A percentile compares a stretch with the other conserved stretches of the same genome.
These are phyloP conservation scores for Fonsecaea erecta DNA, from an alignment of 2,329 filamentous ascomycete genomes.

Conservation along the genomic window DNA sequence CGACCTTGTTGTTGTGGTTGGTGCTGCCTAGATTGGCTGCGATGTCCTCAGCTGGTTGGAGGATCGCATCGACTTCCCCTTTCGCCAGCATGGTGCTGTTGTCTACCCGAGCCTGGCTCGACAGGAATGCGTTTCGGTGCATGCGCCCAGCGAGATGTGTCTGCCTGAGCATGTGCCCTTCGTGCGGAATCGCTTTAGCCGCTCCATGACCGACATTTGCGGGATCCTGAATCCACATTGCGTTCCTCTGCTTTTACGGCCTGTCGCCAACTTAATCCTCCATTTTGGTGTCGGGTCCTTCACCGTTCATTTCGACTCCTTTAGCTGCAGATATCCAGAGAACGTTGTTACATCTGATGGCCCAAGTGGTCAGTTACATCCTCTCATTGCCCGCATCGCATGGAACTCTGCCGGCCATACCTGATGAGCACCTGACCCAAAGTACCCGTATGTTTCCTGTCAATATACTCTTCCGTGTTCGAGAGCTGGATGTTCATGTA, in stretches of 20 bases:
- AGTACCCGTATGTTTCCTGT: conserved; percentile 80
- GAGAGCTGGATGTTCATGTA: conserved; percentile 99
- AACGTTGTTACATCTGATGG: conserved; percentile 83
- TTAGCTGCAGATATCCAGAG: conserved; percentile 76
- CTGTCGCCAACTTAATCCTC: conserved; percentile 30
- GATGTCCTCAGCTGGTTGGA: neutral
- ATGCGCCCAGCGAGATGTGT: neutral
- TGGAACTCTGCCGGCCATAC: conserved; percentile 53
- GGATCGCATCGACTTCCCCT: neutral
- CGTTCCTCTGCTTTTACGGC: neutral
- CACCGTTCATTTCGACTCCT: conserved; percentile 52
- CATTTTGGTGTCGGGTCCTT: conserved; percentile 38
- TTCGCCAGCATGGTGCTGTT: neutral
- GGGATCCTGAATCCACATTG: neutral
- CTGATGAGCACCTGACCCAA: conserved; percentile 92
- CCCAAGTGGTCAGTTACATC: conserved; percentile 13
- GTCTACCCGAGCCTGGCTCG: neutral
- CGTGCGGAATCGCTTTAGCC: neutral
- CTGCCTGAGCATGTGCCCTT: neutral
- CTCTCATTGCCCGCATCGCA: neutral
- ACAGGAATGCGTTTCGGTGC: neutral
- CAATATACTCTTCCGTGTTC: conserved; percentile 88
- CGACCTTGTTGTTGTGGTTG: neutral
- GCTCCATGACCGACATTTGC: neutral
- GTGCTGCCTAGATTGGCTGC: neutral